A percentile compares a stretch with the other conserved stretches of the same genome.
These are phyloP conservation scores for Aspergillus sojae DNA, from an alignment of 2,329 filamentous ascomycete genomes.

Conservation along the genomic window DNA sequence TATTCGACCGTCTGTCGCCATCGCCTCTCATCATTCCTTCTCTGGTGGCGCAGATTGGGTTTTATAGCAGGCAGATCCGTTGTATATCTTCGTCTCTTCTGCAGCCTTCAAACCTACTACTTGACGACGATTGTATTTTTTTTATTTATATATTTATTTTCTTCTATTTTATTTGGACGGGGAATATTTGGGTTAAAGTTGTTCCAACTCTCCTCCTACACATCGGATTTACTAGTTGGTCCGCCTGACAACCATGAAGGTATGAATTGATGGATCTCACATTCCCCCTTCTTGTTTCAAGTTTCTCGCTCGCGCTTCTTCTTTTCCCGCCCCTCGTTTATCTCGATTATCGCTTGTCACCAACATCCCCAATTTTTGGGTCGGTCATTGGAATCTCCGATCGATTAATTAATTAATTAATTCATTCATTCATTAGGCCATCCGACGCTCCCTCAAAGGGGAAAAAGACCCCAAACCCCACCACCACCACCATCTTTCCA, in stretches of 20 bases:
- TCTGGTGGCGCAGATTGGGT: constrained; percentile 6
- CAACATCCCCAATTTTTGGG: too few relatives aligned
- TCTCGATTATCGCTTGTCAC: constrained; percentile 23
- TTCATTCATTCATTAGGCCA: constrained; percentile 56
- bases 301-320: background rate
- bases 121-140: background rate
- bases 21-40: constrained; percentile 11
- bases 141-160: constrained; percentile 9
- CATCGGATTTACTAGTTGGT: constrained; percentile 11
- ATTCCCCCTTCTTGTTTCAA: background rate
- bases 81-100: background rate
- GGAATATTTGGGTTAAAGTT: too few relatives aligned
- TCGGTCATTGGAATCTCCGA: too few relatives aligned
- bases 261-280: constrained; percentile 14
- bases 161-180: too few relatives aligned
- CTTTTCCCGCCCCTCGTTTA: constrained; percentile 19
- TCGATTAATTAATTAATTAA: too few relatives aligned
- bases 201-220: too few relatives aligned
- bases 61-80: background rate
- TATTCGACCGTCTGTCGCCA: background rate
- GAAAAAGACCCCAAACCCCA: constrained; percentile 69
- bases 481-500: constrained; percentile 58
- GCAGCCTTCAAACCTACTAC: background rate
- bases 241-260: constrained; percentile 24
- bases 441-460: constrained; percentile 87